phyloP scores from a whole-genome alignment of 2,329 filamentous ascomycete species.

The Aspergillus sp. region DNA sequence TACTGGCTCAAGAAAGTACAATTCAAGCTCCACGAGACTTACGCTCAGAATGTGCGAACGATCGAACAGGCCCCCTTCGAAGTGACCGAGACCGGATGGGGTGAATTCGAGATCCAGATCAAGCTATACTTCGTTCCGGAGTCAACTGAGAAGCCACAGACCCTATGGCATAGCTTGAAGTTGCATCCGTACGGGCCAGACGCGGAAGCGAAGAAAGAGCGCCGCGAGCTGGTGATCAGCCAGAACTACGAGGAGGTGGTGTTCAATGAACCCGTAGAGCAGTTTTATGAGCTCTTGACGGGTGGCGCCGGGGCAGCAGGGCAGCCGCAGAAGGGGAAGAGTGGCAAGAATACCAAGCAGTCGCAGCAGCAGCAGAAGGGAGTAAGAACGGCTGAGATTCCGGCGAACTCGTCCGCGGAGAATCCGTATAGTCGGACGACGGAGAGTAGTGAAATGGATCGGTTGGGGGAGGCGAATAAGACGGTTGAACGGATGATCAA shows the following conservation, averaged over 20 bases:
- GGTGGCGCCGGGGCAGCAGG: conserved; percentile 56
- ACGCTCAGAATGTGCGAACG: conserved; percentile 84
- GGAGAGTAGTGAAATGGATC: conserved; percentile 66
- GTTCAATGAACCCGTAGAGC: conserved; percentile 95
- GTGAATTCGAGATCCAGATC: conserved; percentile 95
- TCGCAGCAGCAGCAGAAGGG: conserved; percentile 47
- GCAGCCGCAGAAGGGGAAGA: conserved; percentile 58
- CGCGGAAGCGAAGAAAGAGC: conserved; percentile 70
- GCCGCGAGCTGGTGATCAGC: conserved; percentile 66
- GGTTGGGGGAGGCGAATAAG: conserved; percentile 63
- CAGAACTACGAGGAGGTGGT: conserved; percentile 92
- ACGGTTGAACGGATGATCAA: conserved; percentile 63
- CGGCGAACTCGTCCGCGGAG: conserved; percentile 64
- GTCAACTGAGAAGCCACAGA: conserved; percentile 88
- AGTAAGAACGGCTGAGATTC: conserved; percentile 74
- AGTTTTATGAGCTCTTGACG: conserved; percentile 86
- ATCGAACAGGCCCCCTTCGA: conserved; percentile 80
- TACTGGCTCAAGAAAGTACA: conserved; percentile 97
- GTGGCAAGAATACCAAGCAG: conserved; percentile 57
- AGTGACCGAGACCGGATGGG: conserved; percentile 93
- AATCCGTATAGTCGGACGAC: conserved; percentile 74
- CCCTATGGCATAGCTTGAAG: conserved; percentile 88
- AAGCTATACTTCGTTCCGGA: conserved; percentile 91
- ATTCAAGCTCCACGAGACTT: conserved; percentile 97
- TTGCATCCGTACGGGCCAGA: conserved; percentile 84